Base-by-base conservation (phyloP, 495 filamentous ascomycete species). In the Trichoderma gamsii region DNA sequence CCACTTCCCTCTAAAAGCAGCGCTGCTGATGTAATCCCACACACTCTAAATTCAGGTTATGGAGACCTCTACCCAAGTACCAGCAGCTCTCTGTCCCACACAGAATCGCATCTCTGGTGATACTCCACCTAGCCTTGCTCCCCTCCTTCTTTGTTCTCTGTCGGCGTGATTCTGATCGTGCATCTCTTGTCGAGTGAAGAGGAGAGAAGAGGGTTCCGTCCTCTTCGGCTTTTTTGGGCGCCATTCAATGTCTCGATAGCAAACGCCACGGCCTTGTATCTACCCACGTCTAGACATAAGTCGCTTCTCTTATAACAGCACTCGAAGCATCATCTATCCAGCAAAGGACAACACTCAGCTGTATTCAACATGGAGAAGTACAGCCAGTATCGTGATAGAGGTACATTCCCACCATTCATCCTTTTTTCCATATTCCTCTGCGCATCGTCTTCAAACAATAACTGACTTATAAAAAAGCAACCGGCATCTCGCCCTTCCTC, bases 401-500 rank as follows among this genome's bases (percentile, higher is more conserved):
- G 95, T 89, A 71, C 9, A 7, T 21, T 3, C 27, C 12, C 25
- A 32, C 67, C n/a, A 46, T 59, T 21, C 8, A 52, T 25, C 49
- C 21, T 52, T n/a, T 52, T 46, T 4, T 12, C 18, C 15, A 16
- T n/a, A 29, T 29, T 29, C 29, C 29, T 29, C 29, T 29, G 29
- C 29, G 29, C 29, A 29, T 29, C 29, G 41, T 44, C 1, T 1
- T 9, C 5, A 41, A 16, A 18, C 15, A 49, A 49, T n/a, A 16
- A 49, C 65, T 66, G 43, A 66, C 65, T 29, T 66, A 21, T 3
- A 12, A 25, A 65, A 65, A 74, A 99, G 95, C 93, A 71, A 96
- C 95, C 67, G 95, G 93, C 72, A 95, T 98, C 73, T 92, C 96
- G 67, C 95, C 95, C 29, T 99, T 98, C 82, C 85, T 97, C 67